A percentile compares a stretch with the other conserved stretches of the same genome.
Evolutionary conservation across 768 basidiomycete species (phyloP).

Genomic region (Coprinopsis strossmayeri): DNA sequence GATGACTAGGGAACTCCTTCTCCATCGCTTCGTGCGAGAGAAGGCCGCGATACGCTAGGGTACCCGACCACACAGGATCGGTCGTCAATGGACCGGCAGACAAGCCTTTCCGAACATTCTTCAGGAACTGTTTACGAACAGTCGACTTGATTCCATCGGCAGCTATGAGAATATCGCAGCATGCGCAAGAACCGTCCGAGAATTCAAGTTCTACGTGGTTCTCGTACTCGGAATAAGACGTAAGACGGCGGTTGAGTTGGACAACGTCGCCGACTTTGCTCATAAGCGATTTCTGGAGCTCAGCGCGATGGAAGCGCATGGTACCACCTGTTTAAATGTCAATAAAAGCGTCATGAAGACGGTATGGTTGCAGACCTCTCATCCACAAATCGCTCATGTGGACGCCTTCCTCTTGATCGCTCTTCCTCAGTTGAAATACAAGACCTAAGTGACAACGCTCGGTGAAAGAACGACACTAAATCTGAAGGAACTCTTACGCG

Average conservation of each 20-base stretch:
- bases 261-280: slow-evolving; percentile 16
- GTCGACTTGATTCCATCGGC: slow-evolving; percentile 33
- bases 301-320: slow-evolving; percentile 32
- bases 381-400: slow-evolving; percentile 19
- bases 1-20: too few species aligned
- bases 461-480: too few species aligned
- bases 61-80: slow-evolving; percentile 30
- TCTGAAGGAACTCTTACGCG: too few species aligned
- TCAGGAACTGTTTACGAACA: slow-evolving; percentile 14
- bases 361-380: slow-evolving; percentile 20
- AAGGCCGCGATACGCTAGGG: slow-evolving; percentile 27
- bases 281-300: slow-evolving; percentile 37
- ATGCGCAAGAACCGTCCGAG: slow-evolving; percentile 17
- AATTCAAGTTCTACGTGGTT: slow-evolving; percentile 20
- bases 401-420: slow-evolving; percentile 26
- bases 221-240: slow-evolving; percentile 22
- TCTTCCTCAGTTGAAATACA: slow-evolving; percentile 24
- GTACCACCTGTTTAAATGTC: slow-evolving; percentile 17
- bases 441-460: slow-evolving; percentile 11
- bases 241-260: slow-evolving; percentile 34
- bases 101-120: slow-evolving; percentile 1
- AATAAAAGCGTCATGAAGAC: background rate
- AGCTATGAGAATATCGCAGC: slow-evolving; percentile 31
- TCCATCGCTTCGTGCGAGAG: slow-evolving; percentile 20
- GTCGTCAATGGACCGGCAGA: slow-evolving; percentile 5